phyloP scores from a whole-genome alignment of 78 protist species.

The Bigelowiella natans region DNA sequence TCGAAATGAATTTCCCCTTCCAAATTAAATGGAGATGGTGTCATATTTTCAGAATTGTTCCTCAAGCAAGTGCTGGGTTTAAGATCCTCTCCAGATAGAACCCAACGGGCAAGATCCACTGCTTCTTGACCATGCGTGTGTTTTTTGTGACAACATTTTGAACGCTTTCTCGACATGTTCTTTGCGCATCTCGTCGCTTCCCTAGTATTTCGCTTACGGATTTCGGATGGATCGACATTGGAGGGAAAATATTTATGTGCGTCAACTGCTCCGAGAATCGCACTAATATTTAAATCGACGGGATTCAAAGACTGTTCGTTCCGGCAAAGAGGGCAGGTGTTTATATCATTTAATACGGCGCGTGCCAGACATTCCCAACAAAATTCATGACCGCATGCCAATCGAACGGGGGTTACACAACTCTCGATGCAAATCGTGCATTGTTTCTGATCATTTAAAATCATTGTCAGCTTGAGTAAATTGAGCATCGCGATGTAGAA shows the following conservation, averaged over 20 bases:
- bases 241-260: background rate
- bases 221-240: background rate
- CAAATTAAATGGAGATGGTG: background rate
- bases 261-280: background rate
- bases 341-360: background rate
- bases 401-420: background rate
- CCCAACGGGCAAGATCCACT: background rate
- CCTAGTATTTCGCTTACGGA: background rate
- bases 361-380: background rate
- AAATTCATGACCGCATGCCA: background rate
- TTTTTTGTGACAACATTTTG: too few relatives aligned
- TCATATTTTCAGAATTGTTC: background rate
- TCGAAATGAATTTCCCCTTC: background rate
- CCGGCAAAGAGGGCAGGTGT: background rate
- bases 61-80: background rate
- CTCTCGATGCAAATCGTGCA: background rate
- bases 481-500: background rate
- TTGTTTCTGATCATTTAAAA: background rate
- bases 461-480: background rate
- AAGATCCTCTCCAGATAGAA: too few relatives aligned
- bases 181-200: background rate
- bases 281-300: background rate
- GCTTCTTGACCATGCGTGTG: too few relatives aligned
- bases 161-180: background rate
- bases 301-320: background rate